A percentile compares a stretch with the other conserved stretches of the same genome.
Evolutionary conservation across 805 yeast species (phyloP).

Genomic region (Brettanomyces anomalus): DNA sequence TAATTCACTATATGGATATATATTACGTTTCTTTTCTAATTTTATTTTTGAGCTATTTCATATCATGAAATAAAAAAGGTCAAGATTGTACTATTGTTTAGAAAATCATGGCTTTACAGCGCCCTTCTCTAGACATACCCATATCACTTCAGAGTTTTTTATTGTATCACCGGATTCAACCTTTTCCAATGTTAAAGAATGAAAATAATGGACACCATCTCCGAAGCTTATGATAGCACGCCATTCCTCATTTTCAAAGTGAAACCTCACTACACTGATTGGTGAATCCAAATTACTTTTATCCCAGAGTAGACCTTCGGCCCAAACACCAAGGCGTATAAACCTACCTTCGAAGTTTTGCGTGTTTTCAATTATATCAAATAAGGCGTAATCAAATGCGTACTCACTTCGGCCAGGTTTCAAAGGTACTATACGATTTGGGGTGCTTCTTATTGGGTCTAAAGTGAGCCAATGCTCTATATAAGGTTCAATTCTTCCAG

Average conservation of each 20-base stretch:
- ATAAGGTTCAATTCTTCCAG: conserved; percentile 34
- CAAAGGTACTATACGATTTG: not conserved
- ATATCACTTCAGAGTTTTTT: conserved; percentile 8
- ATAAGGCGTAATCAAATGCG: conserved; percentile 12
- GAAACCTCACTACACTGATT: conserved; percentile 14
- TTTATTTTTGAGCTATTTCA: not conserved
- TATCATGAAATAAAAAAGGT: too few species aligned
- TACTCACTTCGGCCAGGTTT: not conserved
- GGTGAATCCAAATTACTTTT: conserved; percentile 17
- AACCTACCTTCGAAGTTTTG: conserved; percentile 32
- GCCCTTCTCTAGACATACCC: conserved; percentile 8
- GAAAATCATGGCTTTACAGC: too few species aligned
- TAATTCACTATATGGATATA: not conserved
- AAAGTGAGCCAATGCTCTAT: conserved; percentile 48
- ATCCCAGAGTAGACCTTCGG: conserved; percentile 37
- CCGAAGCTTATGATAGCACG: conserved; percentile 12
- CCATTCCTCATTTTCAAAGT: conserved; percentile 8
- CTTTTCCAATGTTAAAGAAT: not conserved
- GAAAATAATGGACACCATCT: conserved; percentile 4
- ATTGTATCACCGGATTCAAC: conserved; percentile 4
- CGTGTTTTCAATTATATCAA: conserved; percentile 10
- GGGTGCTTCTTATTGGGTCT: conserved; percentile 22
- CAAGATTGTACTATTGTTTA: too few species aligned
- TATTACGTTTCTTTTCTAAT: not conserved
- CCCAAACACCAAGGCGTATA: conserved; percentile 42